A percentile compares a stretch with the other conserved stretches of the same genome.
Conservation (phyloP, 208 protist species). For the Leptomonas pyrrhocoris region DNA sequence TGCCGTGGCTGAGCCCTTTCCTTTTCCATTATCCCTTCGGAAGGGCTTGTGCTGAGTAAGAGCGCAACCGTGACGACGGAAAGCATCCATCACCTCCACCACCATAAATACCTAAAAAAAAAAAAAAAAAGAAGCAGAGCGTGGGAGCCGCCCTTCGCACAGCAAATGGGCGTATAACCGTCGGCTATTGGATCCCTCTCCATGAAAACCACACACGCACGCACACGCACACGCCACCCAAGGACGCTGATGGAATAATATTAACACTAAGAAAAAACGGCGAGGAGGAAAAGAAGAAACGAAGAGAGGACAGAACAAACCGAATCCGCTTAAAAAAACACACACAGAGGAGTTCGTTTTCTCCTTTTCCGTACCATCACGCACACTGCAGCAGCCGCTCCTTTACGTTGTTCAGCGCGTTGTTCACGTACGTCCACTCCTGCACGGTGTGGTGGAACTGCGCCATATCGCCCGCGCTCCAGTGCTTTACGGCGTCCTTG, state of each 20-base stretch:
- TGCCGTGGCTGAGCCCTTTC: too few relatives aligned
- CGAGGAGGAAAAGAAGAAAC: not conserved
- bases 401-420: conserved; percentile 66
- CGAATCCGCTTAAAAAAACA: conserved; percentile 1
- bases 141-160: too few relatives aligned
- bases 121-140: too few relatives aligned
- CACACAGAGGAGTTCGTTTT: not conserved
- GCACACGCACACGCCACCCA: conserved; percentile 7
- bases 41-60: too few relatives aligned
- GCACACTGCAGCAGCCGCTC: conserved; percentile 47
- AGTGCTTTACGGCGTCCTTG: conserved; percentile 34
- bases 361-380: not conserved
- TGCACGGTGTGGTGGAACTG: conserved; percentile 51
- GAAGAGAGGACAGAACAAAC: not conserved
- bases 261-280: conserved; percentile 15
- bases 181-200: too few relatives aligned
- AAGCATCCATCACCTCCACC: too few relatives aligned
- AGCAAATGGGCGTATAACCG: too few relatives aligned
- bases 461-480: conserved; percentile 42
- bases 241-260: conserved; percentile 1
- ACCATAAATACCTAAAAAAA: too few relatives aligned
- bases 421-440: conserved; percentile 85
- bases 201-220: not conserved
- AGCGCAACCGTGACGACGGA: too few relatives aligned
- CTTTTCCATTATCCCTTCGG: too few relatives aligned